These are phyloP conservation scores for Thermothelomyces thermophilus DNA, from an alignment of 2,329 filamentous ascomycete genomes.

Conservation along the genomic window DNA sequence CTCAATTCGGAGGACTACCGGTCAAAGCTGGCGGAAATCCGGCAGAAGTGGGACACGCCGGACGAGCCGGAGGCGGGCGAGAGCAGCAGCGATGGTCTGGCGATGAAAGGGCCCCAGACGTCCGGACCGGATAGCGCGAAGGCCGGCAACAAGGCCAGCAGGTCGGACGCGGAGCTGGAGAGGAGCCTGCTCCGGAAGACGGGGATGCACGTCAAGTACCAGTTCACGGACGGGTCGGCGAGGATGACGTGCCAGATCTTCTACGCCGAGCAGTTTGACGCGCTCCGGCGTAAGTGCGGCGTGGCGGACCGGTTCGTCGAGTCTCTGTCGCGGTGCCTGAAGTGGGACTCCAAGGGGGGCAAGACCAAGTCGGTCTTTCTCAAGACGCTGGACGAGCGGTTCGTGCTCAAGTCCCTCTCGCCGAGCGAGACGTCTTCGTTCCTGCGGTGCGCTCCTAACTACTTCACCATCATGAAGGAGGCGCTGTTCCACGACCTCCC, in stretches of 20 bases:
- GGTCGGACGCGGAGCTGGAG: conserved; percentile 67
- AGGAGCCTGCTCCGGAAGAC: conserved; percentile 76
- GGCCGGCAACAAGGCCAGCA: conserved; percentile 28
- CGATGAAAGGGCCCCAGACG: conserved; percentile 28
- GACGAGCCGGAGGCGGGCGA: conserved; percentile 34
- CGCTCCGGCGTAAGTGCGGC: conserved; percentile 84
- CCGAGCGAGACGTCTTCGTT: conserved; percentile 91
- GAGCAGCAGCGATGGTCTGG: conserved; percentile 24
- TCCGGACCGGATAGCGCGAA: conserved; percentile 35
- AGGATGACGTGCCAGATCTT: conserved; percentile 98
- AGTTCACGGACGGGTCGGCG: conserved; percentile 88
- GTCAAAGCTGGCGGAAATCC: conserved; percentile 65
- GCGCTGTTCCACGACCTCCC: conserved; percentile 92
- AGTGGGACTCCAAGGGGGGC: conserved; percentile 96
- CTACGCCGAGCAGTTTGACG: conserved; percentile 96
- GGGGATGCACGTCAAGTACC: conserved; percentile 91
- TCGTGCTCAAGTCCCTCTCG: conserved; percentile 87
- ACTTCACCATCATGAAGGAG: conserved; percentile 96
- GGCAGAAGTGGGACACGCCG: conserved; percentile 42
- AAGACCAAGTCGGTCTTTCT: conserved; percentile 97
- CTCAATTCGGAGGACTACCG: conserved; percentile 83
- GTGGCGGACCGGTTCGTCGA: conserved; percentile 92
- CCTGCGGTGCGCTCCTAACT: conserved; percentile 89
- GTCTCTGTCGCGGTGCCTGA: conserved; percentile 87
- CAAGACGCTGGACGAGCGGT: conserved; percentile 90